Base-by-base conservation (phyloP, 768 basidiomycete species). In the Dendrothele bispora region DNA sequence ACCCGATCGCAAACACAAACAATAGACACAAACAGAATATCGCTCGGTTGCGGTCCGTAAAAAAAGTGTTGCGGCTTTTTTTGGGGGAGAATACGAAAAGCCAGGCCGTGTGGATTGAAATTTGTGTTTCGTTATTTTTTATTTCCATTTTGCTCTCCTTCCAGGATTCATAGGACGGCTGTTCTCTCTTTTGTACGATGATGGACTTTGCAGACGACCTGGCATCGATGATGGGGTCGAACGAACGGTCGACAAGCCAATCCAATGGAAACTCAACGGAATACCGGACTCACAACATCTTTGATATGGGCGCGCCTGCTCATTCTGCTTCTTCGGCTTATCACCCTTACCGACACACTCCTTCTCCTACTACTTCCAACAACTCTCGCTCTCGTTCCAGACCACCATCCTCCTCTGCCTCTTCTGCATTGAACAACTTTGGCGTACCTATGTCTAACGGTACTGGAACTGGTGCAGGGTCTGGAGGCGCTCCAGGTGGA, bases 171-270 rank as follows among this genome's bases (percentile, higher is more conserved):
- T n/a, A n/a, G n/a, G n/a, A n/a, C n/a, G n/a, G n/a, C n/a, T n/a
- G n/a, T n/a, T n/a, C n/a, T n/a, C n/a, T n/a, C n/a, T n/a, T n/a
- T n/a, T n/a, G n/a, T n/a, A n/a, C n/a, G n/a, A n/a, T n/a, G 48
- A 74, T 79, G 62, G 84, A 88, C 64, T 80, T 88, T 55, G 67
- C 71, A 32, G 86, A 88, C 63, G 88, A 89, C 53, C 77, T 88
- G 27, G 84, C 79, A 82, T 85, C 63, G 72, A 65, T 46, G 54
- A 66, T 1, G 54, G 61, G 59, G 51, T 66, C 74, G 8, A 66
- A 72, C 41, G 77, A 75, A 27, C 69, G 73, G 51, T 44, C 42
- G 50, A 54, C 58, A 50, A 46, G n/a, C n/a, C n/a, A n/a, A n/a
- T n/a, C n/a, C 52, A 17, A 20, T 20, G n/a, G 18, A 38, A 21